A percentile compares a stretch with the other conserved stretches of the same genome.
Evolutionary conservation across 2,329 filamentous ascomycete species (phyloP).

Genomic region (Sporothrix dimorphospora): DNA sequence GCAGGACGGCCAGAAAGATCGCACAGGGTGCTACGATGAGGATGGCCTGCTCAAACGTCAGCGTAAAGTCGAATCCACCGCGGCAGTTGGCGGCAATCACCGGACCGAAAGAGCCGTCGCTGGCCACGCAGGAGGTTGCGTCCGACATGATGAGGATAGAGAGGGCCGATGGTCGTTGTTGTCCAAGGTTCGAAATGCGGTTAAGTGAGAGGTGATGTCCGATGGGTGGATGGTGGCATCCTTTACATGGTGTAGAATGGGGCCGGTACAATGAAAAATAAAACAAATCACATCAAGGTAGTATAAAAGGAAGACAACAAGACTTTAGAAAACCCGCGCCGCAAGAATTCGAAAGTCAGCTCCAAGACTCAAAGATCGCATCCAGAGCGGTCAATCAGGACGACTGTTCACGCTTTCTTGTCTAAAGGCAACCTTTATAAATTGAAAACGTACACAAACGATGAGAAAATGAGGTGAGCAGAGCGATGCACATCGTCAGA

Average conservation of each 20-base stretch:
- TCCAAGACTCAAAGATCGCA: not conserved
- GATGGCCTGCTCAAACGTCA: conserved; percentile 49
- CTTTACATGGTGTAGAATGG: not conserved
- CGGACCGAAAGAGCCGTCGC: not conserved
- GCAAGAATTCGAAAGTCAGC: not conserved
- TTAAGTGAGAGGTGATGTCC: not conserved
- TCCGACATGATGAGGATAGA: not conserved
- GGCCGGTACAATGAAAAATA: not conserved
- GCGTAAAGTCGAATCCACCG: conserved; percentile 33
- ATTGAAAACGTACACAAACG: not conserved
- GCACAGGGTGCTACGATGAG: conserved; percentile 45
- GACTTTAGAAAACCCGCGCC: no score
- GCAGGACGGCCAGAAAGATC: conserved; percentile 32
- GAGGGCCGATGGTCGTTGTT: no score
- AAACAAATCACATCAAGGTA: not conserved
- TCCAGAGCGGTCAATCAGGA: not conserved
- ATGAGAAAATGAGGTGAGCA: not conserved
- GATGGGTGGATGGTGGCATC: not conserved
- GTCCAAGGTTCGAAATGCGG: not conserved
- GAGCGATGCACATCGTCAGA: not conserved
- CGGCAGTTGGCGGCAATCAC: not conserved
- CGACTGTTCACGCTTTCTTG: no score
- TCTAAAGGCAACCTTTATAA: not conserved
- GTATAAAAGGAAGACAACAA: not conserved
- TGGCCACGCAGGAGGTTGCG: not conserved